Base-by-base conservation (phyloP, 2,329 filamentous ascomycete species). In the Sarocladiaceae sp. region DNA sequence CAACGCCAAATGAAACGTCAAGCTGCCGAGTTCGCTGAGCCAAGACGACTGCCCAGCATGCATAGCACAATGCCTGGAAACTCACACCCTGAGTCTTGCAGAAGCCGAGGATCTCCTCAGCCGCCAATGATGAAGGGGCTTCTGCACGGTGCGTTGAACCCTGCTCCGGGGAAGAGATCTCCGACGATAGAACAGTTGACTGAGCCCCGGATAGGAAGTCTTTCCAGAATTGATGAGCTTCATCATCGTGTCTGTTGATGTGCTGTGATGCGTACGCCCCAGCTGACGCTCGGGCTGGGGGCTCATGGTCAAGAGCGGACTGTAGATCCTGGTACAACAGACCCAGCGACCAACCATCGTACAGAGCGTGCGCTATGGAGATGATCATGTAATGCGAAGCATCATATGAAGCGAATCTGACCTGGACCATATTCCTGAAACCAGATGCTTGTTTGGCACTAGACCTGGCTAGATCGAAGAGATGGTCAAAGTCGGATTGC, bases 321-420 rank as follows among this genome's bases (percentile, higher is more conserved):
- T 72, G 62, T 1, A 95, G 73, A 54, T 93, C 81, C 33, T 74
- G 68, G 53, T 93, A 88, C 1, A 96, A 62, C 13, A 94, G 65
- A 3, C 72, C 69, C 11, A 96, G 73, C 3, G 89, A 95, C 78
- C 83, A 89, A 1, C 90, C 90, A 57, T 96, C 90, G 52, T 96
- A 96, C 16, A 95, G 70, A 2, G 89, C 88, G 62, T 96, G 90
- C 0, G 89, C 76, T 31, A 95, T 80, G 0, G 88, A 90, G 1
- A 96, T 59, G 4, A 82, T 56, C 2, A 82, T 50, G 45, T 73
- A 77, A 3, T 47, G 61, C 27, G 53, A 56, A 12, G 47, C 52
- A 3, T 48, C 62, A 1, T 60, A 57, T 5, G 48, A 54, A 3
- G 62, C 63, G 43, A 78, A 62, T 0, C 59, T 61, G 1, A 82